Evolutionary conservation across 305 asterid species (phyloP).

Genomic region (Coffea humblotiana): DNA sequence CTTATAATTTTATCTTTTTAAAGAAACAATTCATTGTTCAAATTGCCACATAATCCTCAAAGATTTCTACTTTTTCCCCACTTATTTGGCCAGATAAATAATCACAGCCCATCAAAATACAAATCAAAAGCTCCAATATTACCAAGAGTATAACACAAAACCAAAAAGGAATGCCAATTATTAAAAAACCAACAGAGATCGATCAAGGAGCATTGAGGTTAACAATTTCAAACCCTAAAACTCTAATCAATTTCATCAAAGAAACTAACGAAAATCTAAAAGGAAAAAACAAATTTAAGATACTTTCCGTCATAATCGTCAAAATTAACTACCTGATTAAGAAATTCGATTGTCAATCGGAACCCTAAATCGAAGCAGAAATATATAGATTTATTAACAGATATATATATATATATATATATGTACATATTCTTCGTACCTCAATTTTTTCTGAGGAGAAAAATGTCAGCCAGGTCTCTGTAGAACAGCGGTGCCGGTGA

Average conservation of each 20-base stretch:
- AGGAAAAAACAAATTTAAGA: neutral
- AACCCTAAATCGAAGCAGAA: constrained; percentile 4
- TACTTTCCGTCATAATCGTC: neutral
- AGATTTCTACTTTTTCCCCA: neutral
- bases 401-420: neutral
- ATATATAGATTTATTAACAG: neutral
- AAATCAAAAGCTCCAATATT: neutral
- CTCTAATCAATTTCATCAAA: neutral
- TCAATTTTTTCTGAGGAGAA: neutral
- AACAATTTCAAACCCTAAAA: neutral
- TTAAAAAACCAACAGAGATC: neutral
- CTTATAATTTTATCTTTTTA: neutral
- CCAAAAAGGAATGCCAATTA: neutral
- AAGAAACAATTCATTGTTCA: neutral
- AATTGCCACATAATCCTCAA: neutral
- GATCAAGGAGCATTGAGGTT: neutral
- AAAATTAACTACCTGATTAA: constrained; percentile 8
- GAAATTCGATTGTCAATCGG: neutral
- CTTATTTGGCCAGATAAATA: neutral
- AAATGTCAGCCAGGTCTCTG: neutral
- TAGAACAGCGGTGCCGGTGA: neutral
- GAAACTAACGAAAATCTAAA: neutral
- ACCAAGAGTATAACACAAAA: neutral
- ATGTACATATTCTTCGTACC: neutral
- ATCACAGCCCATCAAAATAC: neutral